Conservation (phyloP, 345 rosid genomes). For the Citrus reticulata region DNA sequence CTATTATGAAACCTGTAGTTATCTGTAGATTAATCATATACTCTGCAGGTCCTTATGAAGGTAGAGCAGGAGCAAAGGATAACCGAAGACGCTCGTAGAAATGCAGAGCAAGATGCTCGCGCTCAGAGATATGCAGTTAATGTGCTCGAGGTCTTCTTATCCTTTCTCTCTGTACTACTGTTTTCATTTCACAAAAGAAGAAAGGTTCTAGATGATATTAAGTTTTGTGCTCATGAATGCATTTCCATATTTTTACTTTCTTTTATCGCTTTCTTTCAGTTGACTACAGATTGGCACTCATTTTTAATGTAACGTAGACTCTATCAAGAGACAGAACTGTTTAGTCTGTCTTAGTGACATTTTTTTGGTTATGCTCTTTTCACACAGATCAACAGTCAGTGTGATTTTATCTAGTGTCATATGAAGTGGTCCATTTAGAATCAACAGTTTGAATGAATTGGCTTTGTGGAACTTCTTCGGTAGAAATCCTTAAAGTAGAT, state of each 20-base stretch:
- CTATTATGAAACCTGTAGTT: neutral
- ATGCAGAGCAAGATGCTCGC: slow-evolving; percentile 76
- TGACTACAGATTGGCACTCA: neutral
- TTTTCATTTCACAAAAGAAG: neutral
- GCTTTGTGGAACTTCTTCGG: neutral
- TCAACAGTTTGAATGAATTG: neutral
- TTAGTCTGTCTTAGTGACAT: neutral
- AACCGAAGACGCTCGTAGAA: slow-evolving; percentile 83
- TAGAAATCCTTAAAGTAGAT: neutral
- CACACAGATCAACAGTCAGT: neutral
- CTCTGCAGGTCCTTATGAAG: slow-evolving; percentile 67
- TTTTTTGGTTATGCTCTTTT: neutral
- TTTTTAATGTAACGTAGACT: neutral
- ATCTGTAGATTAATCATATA: neutral
- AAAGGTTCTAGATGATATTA: neutral
- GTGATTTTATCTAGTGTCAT: neutral
- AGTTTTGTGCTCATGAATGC: neutral
- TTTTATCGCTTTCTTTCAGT: too few species aligned
- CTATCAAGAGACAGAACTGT: neutral
- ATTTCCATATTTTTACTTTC: neutral
- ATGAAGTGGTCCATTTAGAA: neutral
- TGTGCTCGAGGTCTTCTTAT: slow-evolving; percentile 60
- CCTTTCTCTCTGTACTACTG: neutral
- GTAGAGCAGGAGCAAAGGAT: slow-evolving; percentile 85
- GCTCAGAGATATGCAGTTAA: slow-evolving; percentile 59